Conservation (phyloP, 805 yeast species). For the Clavispora santaluciae region DNA sequence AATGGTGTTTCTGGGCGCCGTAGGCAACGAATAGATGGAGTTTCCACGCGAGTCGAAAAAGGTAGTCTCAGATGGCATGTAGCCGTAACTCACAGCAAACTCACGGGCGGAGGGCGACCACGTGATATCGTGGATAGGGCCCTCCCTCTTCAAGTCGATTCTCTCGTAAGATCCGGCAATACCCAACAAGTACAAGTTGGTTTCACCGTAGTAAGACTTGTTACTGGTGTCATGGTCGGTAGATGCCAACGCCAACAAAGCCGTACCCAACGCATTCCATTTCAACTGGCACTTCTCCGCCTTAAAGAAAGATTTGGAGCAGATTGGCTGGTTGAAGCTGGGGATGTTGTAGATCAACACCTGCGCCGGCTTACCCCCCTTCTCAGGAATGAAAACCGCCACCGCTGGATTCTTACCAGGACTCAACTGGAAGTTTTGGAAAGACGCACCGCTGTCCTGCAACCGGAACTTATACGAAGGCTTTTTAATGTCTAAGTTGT, state of each 20-base stretch:
- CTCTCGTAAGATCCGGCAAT: constrained; percentile 90
- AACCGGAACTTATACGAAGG: constrained; percentile 55
- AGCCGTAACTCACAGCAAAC: constrained; percentile 96
- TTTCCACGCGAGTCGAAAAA: constrained; percentile 95
- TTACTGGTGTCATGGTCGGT: constrained; percentile 95
- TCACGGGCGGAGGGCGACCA: constrained; percentile 97
- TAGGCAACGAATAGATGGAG: constrained; percentile 74
- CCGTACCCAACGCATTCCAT: constrained; percentile 95
- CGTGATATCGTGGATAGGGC: constrained; percentile 95
- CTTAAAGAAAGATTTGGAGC: constrained; percentile 86
- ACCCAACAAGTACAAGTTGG: constrained; percentile 83
- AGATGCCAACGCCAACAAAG: constrained; percentile 85
- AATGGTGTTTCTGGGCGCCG: constrained; percentile 85
- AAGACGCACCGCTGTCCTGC: constrained; percentile 47
- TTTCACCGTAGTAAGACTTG: constrained; percentile 94
- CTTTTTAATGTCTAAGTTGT: constrained; percentile 31
- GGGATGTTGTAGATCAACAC: constrained; percentile 82
- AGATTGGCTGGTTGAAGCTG: constrained; percentile 68
- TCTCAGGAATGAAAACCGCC: constrained; percentile 87
- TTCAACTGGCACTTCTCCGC: constrained; percentile 89
- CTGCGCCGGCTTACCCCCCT: constrained; percentile 81
- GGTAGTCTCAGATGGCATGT: constrained; percentile 94
- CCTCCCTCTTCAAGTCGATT: constrained; percentile 82
- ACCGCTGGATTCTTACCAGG: constrained; percentile 89
- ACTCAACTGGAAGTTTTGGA: constrained; percentile 59